Evolutionary conservation across 2,329 filamentous ascomycete genomes (phyloP), one percentile per base, ranked within the genome.

Genomic region (Paecilomyces sp.): DNA sequence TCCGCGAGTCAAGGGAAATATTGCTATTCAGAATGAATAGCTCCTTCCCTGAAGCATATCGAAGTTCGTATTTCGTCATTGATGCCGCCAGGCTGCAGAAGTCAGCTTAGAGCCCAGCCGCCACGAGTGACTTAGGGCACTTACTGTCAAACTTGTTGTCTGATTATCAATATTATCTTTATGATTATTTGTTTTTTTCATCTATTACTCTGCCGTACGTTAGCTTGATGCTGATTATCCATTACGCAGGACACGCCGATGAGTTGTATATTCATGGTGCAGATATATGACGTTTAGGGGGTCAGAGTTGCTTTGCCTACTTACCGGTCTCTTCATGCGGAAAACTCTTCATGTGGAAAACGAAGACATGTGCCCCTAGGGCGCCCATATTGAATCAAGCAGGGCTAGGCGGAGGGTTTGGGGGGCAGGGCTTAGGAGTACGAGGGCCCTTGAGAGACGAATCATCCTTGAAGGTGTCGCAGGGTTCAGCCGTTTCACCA

Each of bases 391-490:
- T 58, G 74, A 52, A 47, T 65, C 58, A 74, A 52, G 68, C 74
- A 52, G 74, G 74, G 59, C 74, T 76, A 52, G 74, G 74, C 47
- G 74, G 74, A 24, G 74, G 74, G 60, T 76, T 75, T 18, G 73
- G 71, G 55, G 74, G 74, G 24, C 69, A 72, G 50, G 74, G 74
- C 15, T 68, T 63, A 7, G 70, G 70, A 33, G 70, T 71, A 34
- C 68, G 66, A 28, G 70, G 69, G 13, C 61, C 59, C 18, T 62
- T 53, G 30, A 64, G 56, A 22, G 61, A 65, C 31, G 56, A 33
- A 55, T 57, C 22, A 15, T 51, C 51, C 25, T 53, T 11, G 58
- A 18, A 36, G 58, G 41, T 18, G 41, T 50, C 22, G 24, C 36
- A 41, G 55, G 24, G 13, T 28, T 9, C 55, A n/a, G 15, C 11